These are phyloP conservation scores for Ramalina peruviana DNA, from an alignment of 495 filamentous ascomycete genomes.

Conservation along the genomic window DNA sequence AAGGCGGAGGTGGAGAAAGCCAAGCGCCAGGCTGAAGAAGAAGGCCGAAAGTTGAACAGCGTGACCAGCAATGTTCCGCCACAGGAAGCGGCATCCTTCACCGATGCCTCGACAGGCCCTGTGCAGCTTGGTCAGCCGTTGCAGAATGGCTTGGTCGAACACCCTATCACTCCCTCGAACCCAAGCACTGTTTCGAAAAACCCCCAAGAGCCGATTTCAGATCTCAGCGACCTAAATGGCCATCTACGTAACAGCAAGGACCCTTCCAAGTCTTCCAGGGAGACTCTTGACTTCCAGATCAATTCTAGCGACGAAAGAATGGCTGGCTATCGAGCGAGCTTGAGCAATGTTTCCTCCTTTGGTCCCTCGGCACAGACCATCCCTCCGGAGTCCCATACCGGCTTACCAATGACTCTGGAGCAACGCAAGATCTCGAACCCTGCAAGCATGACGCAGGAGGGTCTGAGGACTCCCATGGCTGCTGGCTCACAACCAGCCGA, in stretches of 20 bases:
- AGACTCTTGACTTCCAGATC: conserved; percentile 41
- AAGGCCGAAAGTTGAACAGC: conserved; percentile 17
- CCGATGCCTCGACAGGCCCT: conserved; percentile 33
- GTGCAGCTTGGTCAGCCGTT: conserved; percentile 47
- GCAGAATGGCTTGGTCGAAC: conserved; percentile 24
- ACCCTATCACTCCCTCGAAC: conserved; percentile 34
- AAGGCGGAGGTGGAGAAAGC: conserved; percentile 50
- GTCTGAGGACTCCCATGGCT: conserved; percentile 59
- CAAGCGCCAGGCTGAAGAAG: conserved; percentile 37
- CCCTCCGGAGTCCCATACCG: conserved; percentile 35
- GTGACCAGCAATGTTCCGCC: conserved; percentile 30
- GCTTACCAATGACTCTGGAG: conserved; percentile 11
- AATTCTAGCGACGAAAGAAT: conserved; percentile 31
- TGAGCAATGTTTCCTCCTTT: conserved; percentile 35
- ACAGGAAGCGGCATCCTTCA: conserved; percentile 28
- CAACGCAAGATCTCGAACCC: conserved; percentile 11
- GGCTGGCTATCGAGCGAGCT: conserved; percentile 20
- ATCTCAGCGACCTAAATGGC: conserved; percentile 28
- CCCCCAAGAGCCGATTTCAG: conserved; percentile 32
- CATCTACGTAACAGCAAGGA: conserved; percentile 47
- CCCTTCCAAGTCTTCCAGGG: conserved; percentile 47
- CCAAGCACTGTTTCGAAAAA: conserved; percentile 40
- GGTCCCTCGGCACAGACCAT: conserved; percentile 38
- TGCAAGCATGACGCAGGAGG: conserved; percentile 47
- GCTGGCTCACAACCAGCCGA: conserved; percentile 62